Evolutionary conservation across 257 asterid genomes (phyloP).

Genomic region (Eustoma russellianum): DNA sequence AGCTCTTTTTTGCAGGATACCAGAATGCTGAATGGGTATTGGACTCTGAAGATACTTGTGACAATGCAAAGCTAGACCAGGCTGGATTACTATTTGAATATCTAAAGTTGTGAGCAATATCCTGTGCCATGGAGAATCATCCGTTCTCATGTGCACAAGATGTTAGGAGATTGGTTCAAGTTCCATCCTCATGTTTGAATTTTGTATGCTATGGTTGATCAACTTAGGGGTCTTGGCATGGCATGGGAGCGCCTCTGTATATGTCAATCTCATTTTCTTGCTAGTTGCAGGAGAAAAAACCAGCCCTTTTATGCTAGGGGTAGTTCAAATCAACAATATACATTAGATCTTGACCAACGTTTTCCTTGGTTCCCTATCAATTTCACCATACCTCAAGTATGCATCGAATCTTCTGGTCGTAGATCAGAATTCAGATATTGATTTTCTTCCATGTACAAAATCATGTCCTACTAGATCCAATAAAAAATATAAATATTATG

Average conservation of each 20-base stretch:
- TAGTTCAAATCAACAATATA: too few species aligned
- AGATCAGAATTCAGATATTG: too few species aligned
- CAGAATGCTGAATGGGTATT: constrained; percentile 60
- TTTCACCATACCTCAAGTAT: too few species aligned
- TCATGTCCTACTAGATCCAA: too few species aligned
- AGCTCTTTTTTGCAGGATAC: constrained; percentile 78
- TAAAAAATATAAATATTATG: too few species aligned
- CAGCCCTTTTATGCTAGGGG: too few species aligned
- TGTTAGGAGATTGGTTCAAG: constrained; percentile 90
- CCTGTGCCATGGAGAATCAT: constrained; percentile 98
- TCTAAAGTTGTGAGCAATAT: constrained; percentile 54
- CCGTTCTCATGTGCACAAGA: constrained; percentile 86
- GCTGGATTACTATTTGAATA: constrained; percentile 64
- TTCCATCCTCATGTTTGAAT: constrained; percentile 69
- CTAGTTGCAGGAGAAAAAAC: too few species aligned
- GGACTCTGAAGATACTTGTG: constrained; percentile 26
- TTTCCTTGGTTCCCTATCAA: too few species aligned
- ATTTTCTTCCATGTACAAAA: too few species aligned
- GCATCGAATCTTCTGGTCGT: too few species aligned
- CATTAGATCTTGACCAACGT: too few species aligned
- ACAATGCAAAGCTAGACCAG: constrained; percentile 58
- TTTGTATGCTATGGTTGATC: constrained; percentile 56
- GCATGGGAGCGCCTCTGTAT: constrained; percentile 57
- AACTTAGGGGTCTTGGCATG: constrained; percentile 62
- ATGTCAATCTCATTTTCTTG: too few species aligned